Evolutionary conservation across 139 green algal genomes (phyloP).

Genomic region (Zygnema circumcarinatum): DNA sequence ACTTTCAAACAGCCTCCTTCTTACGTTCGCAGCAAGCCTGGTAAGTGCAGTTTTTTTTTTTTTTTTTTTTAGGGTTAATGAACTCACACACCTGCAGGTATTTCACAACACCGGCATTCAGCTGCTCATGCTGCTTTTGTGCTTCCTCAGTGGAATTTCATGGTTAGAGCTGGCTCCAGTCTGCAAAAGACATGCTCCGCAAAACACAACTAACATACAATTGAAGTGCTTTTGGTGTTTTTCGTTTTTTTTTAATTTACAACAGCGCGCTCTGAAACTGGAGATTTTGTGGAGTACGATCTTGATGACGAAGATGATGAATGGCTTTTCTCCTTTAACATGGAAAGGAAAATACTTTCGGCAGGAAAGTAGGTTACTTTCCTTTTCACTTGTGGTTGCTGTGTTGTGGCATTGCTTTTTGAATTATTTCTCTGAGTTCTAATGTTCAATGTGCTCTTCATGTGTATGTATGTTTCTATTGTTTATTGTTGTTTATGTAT

Average conservation of each 20-base stretch:
- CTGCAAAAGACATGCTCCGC: too few relatives aligned
- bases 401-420: not conserved
- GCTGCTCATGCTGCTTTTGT: too few relatives aligned
- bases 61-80: not conserved
- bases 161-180: too few relatives aligned
- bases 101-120: too few relatives aligned
- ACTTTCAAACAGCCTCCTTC: constrained; percentile 53
- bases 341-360: constrained; percentile 52
- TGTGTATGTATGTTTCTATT: not conserved
- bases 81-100: not conserved
- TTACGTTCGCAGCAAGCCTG: constrained; percentile 60
- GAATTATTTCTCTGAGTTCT: not conserved
- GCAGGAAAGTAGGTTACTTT: constrained; percentile 55
- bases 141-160: too few relatives aligned
- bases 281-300: constrained; percentile 90
- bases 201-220: too few relatives aligned
- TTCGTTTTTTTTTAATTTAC: too few relatives aligned
- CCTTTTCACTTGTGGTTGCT: too few relatives aligned
- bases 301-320: constrained; percentile 90
- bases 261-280: constrained; percentile 55
- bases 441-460: not conserved
- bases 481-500: too few relatives aligned
- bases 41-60: constrained; percentile 27
- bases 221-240: too few relatives aligned
- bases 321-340: constrained; percentile 89